Evolutionary conservation across 2,329 filamentous ascomycete species (phyloP), one percentile per base, ranked within the genome.

Genomic region (Colletotrichum costaricense): DNA sequence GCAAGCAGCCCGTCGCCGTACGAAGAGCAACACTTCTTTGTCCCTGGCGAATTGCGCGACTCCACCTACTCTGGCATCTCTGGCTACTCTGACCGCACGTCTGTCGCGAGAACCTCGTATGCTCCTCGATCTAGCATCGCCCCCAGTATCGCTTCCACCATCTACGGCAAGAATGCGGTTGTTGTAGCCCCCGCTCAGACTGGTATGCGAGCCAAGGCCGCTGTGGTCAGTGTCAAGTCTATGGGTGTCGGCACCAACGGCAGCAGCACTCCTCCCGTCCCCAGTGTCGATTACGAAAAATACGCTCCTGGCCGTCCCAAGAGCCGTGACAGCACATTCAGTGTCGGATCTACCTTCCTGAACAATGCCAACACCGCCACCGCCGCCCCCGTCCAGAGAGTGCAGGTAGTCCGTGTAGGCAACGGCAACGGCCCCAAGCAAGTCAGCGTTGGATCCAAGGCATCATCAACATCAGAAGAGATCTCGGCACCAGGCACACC

Each of bases 171-270:
- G 85, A 95, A 97, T 79, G 95, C 94, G 19, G 91, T 97, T 65
- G 91, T 98, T 49, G 77, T 95, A 88, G 80, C 93, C 87, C 93
- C 95, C 1, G 95, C 95, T 0, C 95, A 97, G 79, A 97, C 95
- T 65, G 93, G 94, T 72, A 93, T 96, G 80, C 91, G 95, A 74
- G 94, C 93, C 76, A 97, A 97, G 83, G 95, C 97, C 11, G 95
- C 95, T 46, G 93, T 98, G 80, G 95, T 99, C 80, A 98, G 94
- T 78, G 95, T 99, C 76, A 97, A 95, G 82, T 93, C 93, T 7
- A 87, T 84, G 69, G 89, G 88, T 24, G 88, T 86, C 69, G 90
- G 85, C 78, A 87, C 83, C 65, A 86, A 88, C 38, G 86, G 82
- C 35, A 88, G 88, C 49, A 83, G 86, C 63, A 85, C 93, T 22